phyloP scores from a whole-genome alignment of 305 asterid species.

The Fraxinus floribunda region DNA sequence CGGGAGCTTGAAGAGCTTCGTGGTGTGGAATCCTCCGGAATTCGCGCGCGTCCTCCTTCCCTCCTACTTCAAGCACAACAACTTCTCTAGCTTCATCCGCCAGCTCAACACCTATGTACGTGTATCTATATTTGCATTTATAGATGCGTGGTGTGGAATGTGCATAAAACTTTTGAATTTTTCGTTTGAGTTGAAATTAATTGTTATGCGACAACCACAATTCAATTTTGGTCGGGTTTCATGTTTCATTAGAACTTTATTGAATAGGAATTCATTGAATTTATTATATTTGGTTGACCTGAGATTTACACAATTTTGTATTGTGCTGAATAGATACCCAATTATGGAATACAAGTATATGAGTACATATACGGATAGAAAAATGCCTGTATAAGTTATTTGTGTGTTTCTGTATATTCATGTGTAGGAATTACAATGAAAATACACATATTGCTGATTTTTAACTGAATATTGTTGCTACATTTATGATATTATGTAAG shows the following conservation, averaged over 20 bases:
- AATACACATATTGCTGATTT: background rate
- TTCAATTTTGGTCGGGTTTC: background rate
- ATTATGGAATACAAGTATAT: background rate
- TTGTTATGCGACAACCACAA: background rate
- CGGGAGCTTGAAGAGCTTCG: conserved; percentile 59
- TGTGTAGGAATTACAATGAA: background rate
- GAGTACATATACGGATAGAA: background rate
- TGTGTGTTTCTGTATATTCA: background rate
- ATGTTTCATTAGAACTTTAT: conserved; percentile 1
- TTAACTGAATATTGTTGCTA: background rate
- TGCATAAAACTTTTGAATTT: background rate
- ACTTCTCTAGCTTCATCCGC: conserved; percentile 90
- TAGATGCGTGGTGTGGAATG: background rate
- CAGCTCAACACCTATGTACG: conserved; percentile 96
- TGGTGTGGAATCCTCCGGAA: conserved; percentile 95
- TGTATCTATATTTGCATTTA: background rate
- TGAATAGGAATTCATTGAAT: background rate
- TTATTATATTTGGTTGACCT: background rate
- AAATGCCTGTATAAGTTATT: background rate
- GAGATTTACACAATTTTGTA: background rate
- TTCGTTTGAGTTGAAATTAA: background rate
- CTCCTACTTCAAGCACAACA: conserved; percentile 82
- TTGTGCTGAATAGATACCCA: background rate
- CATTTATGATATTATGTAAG: background rate
- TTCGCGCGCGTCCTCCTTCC: conserved; percentile 82